Conservation (phyloP, 169 alveolate species). For the Perkinsus olseni region DNA sequence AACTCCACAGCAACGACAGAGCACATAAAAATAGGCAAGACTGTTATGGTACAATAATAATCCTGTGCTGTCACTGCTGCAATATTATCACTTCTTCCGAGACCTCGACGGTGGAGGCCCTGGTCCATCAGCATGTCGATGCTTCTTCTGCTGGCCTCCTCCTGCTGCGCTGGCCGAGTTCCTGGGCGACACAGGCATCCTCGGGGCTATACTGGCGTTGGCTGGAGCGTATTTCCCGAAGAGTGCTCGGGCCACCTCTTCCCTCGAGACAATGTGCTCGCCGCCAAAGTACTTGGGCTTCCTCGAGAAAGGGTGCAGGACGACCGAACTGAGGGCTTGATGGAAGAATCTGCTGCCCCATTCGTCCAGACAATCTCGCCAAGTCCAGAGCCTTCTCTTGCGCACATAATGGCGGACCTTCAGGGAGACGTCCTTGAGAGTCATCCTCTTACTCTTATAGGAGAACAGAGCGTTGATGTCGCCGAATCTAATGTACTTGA, state of each 20-base stretch:
- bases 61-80: no score
- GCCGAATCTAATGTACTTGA: neutral
- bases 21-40: neutral
- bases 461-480: neutral
- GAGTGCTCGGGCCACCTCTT: neutral
- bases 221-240: neutral
- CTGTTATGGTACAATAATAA: neutral
- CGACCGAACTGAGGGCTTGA: neutral
- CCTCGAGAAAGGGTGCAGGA: neutral
- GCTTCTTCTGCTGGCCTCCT: neutral
- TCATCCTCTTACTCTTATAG: neutral
- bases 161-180: no score
- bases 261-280: neutral
- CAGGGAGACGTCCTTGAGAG: neutral
- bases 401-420: neutral
- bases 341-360: neutral
- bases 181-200: neutral
- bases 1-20: neutral
- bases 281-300: neutral
- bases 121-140: neutral
- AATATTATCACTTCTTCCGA: neutral
- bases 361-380: neutral
- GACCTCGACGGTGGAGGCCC: neutral
- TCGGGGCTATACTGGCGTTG: neutral
- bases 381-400: neutral